Percentiles rank a stretch among this genome's conserved stretches.
Conservation (phyloP, 352 stramenopile species). For the Ophiocytium majus region DNA sequence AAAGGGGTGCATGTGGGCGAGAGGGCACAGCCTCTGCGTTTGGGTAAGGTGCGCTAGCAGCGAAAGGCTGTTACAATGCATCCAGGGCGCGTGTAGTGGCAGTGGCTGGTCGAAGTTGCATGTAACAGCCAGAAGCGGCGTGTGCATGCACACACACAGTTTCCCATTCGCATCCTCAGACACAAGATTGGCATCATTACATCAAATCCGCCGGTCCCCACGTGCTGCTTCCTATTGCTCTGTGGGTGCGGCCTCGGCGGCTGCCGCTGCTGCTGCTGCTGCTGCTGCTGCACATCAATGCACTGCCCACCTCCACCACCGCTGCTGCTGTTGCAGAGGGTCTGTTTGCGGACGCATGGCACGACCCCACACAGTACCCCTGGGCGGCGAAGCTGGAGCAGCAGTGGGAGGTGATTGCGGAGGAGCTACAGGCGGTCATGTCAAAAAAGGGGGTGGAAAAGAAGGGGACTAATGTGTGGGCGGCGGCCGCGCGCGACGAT, state of each 20-base stretch:
- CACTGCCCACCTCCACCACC: neutral
- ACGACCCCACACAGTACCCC: conserved; percentile 28
- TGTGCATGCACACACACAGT: neutral
- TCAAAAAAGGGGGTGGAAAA: conserved; percentile 20
- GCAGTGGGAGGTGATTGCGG: conserved; percentile 30
- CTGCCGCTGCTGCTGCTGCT: too few species aligned
- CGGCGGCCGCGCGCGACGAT: conserved; percentile 16
- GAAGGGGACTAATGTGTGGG: conserved; percentile 19
- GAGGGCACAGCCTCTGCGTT: neutral
- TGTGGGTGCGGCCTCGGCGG: too few species aligned
- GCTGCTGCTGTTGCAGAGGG: conserved; percentile 22
- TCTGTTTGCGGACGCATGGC: conserved; percentile 43
- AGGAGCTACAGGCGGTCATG: conserved; percentile 28
- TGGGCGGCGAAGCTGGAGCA: conserved; percentile 40
- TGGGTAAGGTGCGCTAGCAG: too few species aligned
- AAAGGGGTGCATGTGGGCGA: neutral
- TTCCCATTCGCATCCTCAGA: neutral
- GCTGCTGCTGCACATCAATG: too few species aligned
- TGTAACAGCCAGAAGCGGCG: too few species aligned
- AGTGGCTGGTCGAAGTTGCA: neutral
- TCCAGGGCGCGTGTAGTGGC: neutral
- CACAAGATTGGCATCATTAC: neutral
- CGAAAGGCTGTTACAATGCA: too few species aligned
- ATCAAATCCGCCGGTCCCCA: neutral
- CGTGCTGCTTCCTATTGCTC: neutral